phyloP scores from a whole-genome alignment of 371 early-diverging fungal species.

The Aphelidium insulamus region DNA sequence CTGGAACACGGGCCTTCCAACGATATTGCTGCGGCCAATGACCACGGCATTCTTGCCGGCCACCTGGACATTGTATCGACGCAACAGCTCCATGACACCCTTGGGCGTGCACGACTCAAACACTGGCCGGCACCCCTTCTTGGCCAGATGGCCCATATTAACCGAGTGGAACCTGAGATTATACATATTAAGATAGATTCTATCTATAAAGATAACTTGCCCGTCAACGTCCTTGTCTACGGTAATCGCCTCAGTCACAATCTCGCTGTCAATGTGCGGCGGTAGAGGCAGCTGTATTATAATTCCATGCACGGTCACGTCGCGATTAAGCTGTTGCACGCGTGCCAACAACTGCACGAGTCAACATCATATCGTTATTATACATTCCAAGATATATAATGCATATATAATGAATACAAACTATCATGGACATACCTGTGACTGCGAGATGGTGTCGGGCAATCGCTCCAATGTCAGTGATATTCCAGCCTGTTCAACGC shows the following conservation, averaged over 20 bases:
- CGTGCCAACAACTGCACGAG: conserved; percentile 18
- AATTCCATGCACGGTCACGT: conserved; percentile 61
- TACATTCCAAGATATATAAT: background rate
- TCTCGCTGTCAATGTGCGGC: conserved; percentile 41
- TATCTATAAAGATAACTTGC: conserved; percentile 14
- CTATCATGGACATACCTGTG: conserved; percentile 11
- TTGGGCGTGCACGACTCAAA: conserved; percentile 87
- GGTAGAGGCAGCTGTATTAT: conserved; percentile 92
- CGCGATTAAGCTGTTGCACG: conserved; percentile 43
- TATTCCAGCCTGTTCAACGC: conserved; percentile 21
- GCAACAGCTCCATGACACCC: conserved; percentile 63
- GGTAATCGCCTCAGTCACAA: conserved; percentile 57
- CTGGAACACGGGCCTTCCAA: conserved; percentile 70
- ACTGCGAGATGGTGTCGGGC: conserved; percentile 18
- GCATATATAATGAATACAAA: background rate
- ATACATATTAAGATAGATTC: background rate
- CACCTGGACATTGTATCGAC: conserved; percentile 31
- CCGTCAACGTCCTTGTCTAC: conserved; percentile 88
- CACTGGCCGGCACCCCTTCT: conserved; percentile 41
- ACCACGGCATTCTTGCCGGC: conserved; percentile 69
- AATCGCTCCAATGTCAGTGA: conserved; percentile 24
- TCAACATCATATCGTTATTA: background rate
- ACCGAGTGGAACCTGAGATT: conserved; percentile 45
- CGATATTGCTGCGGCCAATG: conserved; percentile 81
- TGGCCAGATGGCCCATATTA: conserved; percentile 75